These are phyloP conservation scores for Torulaspora maleeae DNA, from an alignment of 805 yeast genomes.

Conservation along the genomic window DNA sequence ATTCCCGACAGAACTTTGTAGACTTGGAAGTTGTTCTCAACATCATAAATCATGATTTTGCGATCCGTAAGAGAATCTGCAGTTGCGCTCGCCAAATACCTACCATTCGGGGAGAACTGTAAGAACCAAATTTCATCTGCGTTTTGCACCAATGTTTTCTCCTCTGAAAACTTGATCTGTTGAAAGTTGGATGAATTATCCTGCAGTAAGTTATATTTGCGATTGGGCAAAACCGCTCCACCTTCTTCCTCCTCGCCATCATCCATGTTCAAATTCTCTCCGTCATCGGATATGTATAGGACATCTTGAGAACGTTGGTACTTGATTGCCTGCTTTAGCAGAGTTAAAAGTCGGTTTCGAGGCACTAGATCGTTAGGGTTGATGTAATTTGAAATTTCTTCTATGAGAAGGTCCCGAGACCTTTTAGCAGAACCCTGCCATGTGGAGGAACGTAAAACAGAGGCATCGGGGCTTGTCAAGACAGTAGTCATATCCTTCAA, in stretches of 20 bases:
- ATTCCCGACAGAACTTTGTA: constrained; percentile 42
- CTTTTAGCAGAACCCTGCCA: constrained; percentile 32
- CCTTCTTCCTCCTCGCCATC: background rate
- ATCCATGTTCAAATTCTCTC: constrained; percentile 12
- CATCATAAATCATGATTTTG: constrained; percentile 61
- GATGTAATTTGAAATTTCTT: constrained; percentile 43
- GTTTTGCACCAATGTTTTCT: constrained; percentile 40
- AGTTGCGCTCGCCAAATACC: constrained; percentile 70
- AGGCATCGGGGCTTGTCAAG: constrained; percentile 26
- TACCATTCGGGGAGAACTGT: constrained; percentile 73
- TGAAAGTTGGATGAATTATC: constrained; percentile 20
- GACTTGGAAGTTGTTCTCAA: constrained; percentile 41
- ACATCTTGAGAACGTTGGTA: constrained; percentile 42
- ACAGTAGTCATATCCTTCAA: constrained; percentile 32
- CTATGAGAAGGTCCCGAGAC: constrained; percentile 42
- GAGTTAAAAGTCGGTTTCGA: constrained; percentile 44
- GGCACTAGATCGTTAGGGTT: constrained; percentile 54
- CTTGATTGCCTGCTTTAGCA: constrained; percentile 48
- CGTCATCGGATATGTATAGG: constrained; percentile 32
- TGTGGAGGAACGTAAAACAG: constrained; percentile 19
- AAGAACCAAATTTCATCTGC: constrained; percentile 80
- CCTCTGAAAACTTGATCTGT: constrained; percentile 20
- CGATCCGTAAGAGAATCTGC: constrained; percentile 46
- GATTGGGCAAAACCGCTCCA: background rate
- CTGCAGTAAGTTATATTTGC: constrained; percentile 20